Evolutionary conservation across 129 eudicot species (phyloP).

Genomic region (Flaveria bidentis): DNA sequence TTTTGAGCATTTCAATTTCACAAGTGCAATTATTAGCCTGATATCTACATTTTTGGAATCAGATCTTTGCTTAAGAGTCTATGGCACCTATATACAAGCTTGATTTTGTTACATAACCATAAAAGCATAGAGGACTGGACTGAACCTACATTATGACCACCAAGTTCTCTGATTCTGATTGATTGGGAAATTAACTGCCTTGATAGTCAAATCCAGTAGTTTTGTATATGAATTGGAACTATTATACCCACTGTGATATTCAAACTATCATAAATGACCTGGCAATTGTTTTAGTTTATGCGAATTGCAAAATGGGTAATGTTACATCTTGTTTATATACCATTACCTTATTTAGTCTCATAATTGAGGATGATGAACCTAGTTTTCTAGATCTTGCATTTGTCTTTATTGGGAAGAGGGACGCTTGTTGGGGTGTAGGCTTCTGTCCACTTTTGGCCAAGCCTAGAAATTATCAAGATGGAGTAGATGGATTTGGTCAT

Average conservation of each 20-base stretch:
- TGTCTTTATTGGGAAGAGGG: neutral
- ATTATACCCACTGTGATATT: neutral
- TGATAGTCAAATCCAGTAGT: constrained; percentile 2
- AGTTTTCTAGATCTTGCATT: constrained; percentile 4
- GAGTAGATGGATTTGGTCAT: neutral
- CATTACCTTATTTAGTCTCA: neutral
- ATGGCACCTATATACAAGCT: neutral
- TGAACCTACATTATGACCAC: neutral
- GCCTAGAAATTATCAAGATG: neutral
- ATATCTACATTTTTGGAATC: neutral
- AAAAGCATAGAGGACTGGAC: neutral
- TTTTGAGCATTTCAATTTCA: neutral
- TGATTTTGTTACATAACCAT: neutral
- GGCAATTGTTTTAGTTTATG: neutral
- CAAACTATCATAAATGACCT: neutral
- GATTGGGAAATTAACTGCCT: neutral
- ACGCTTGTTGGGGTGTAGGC: neutral
- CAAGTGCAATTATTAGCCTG: neutral
- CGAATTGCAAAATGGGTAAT: neutral
- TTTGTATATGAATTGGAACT: neutral
- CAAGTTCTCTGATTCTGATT: neutral
- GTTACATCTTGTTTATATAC: neutral
- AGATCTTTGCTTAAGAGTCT: neutral
- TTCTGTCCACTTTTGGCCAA: neutral
- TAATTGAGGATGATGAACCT: constrained; percentile 1